Evolutionary conservation across 192 early-diverging fungal genomes (phyloP).

Genomic region (Coemansia sp.): DNA sequence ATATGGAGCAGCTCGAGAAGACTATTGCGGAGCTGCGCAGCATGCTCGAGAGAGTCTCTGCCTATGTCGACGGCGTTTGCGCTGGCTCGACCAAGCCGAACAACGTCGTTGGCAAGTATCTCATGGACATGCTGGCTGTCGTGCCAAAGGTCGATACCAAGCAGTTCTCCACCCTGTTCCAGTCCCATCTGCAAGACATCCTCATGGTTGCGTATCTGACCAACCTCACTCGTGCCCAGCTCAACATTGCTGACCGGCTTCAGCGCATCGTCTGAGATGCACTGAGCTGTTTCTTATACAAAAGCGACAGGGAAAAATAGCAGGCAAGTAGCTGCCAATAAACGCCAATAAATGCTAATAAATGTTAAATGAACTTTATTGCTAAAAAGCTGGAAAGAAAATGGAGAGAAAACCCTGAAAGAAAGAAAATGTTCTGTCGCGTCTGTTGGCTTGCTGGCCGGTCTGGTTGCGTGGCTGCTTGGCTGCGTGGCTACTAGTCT

Average conservation of each 20-base stretch:
- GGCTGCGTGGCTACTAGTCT: no score
- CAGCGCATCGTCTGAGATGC: slow-evolving; percentile 76
- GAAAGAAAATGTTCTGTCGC: neutral
- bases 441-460: no score
- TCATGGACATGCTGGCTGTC: slow-evolving; percentile 89
- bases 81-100: slow-evolving; percentile 52
- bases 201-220: slow-evolving; percentile 95
- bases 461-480: no score
- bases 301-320: no score
- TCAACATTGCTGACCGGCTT: slow-evolving; percentile 88
- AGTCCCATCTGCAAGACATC: slow-evolving; percentile 91
- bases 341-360: no score
- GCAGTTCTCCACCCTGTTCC: slow-evolving; percentile 91
- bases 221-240: slow-evolving; percentile 92
- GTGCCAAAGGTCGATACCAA: slow-evolving; percentile 81
- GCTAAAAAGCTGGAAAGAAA: slow-evolving; percentile 10
- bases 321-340: no score
- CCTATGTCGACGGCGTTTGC: slow-evolving; percentile 63
- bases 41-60: slow-evolving; percentile 79
- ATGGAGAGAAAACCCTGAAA: neutral
- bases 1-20: slow-evolving; percentile 89
- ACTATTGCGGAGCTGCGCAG: slow-evolving; percentile 71
- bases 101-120: slow-evolving; percentile 84
- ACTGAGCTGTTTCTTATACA: no score
- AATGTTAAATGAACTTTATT: neutral